Evolutionary conservation across 805 yeast species (phyloP), one percentile per base, ranked within the genome.

Genomic region (Candida yuanshanica): DNA sequence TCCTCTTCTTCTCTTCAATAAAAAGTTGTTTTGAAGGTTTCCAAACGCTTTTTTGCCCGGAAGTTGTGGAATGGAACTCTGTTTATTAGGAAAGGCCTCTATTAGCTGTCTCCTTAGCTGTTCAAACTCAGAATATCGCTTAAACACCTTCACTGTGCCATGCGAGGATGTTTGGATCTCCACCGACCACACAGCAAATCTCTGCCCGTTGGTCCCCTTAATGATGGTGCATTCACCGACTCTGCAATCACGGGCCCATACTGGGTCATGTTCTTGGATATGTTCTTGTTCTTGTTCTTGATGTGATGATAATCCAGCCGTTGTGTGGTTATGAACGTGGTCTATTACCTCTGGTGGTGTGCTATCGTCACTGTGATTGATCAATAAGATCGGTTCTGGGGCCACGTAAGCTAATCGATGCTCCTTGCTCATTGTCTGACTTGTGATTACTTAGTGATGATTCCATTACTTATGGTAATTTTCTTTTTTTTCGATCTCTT

Each of bases 71-170:
- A 77, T 60, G 49, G 31, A 27, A 11, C 6, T 9, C 12, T 39
- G 31, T n/a, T 55, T 51, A 1, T 50, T 45, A 0, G 76, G 74
- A 45, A 64, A 72, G 24, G 58, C 62, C 4, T 33, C 36, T 12
- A 58, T 48, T n/a, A 82, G 54, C 2, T 49, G 43, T 1, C 42
- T 47, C 23, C 81, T 63, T 18, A 85, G 64, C 26, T 47, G 38
- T 29, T 65, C 81, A 41, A 86, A 72, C 40, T 85, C 91, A 35
- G 77, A 72, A 55, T 81, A 85, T 35, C 95, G 58, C 54, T 75
- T 77, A 52, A 77, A 68, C 4, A 80, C 52, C 27, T 62, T 55
- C 13, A 82, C 67, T 4, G 49, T 45, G 1, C 64, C 53, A 1
- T 60, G 64, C 5, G 47, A 47, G 6, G 51, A 31, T 2, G 72